Conservation (phyloP, 2,329 filamentous ascomycete species). For the Hymenoscyphus infarciens region DNA sequence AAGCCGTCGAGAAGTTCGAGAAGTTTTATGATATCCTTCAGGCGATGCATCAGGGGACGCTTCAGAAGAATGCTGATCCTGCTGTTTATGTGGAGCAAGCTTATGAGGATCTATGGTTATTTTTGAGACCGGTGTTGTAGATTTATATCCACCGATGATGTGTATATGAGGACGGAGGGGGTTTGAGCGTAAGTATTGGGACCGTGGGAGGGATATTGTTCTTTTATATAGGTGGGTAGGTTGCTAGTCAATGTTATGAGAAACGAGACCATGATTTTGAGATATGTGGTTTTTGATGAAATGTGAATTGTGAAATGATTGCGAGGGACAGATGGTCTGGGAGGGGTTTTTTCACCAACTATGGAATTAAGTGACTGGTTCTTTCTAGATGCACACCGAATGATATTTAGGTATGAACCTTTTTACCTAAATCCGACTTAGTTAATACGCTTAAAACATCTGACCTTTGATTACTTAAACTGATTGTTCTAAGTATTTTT, state of each 20-base stretch:
- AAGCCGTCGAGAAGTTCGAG: conserved; percentile 18
- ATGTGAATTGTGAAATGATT: not conserved
- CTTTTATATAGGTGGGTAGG: not conserved
- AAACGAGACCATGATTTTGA: not conserved
- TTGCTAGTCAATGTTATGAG: not conserved
- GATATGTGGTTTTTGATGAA: not conserved
- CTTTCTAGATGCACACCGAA: no score
- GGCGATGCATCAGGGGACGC: conserved; percentile 44
- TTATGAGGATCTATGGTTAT: conserved; percentile 53
- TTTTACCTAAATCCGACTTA: no score
- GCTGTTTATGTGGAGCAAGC: conserved; percentile 45
- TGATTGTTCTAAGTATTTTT: no score
- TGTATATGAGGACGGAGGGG: not conserved
- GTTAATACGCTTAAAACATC: no score
- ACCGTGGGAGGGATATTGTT: not conserved
- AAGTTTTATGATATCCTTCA: conserved; percentile 49
- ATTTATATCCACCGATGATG: not conserved
- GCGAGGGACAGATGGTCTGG: no score
- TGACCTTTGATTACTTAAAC: no score
- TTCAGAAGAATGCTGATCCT: conserved; percentile 31
- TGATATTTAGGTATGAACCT: no score
- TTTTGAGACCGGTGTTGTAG: conserved; percentile 49
- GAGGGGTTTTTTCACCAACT: no score
- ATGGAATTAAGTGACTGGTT: no score
- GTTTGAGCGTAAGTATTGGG: not conserved